Evolutionary conservation across 139 green algal genomes (phyloP).

Genomic region (Gonium pectorale): DNA sequence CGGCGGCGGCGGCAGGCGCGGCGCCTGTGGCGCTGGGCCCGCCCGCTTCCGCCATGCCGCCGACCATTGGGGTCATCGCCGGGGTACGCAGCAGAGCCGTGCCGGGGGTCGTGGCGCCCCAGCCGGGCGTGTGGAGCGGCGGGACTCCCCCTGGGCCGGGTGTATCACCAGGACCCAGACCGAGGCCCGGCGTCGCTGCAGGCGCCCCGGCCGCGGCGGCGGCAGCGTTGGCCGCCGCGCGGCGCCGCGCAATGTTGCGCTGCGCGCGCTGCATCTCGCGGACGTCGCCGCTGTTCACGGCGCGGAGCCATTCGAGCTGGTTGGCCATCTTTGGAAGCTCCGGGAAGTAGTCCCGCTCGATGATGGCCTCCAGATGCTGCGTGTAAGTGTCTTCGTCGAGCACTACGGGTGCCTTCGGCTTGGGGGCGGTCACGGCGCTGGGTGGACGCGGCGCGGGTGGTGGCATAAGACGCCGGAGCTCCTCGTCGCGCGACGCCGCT

Average conservation of each 20-base stretch:
- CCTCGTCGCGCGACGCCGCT: constrained; percentile 7
- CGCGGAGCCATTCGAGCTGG: constrained; percentile 90
- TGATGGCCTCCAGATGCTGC: constrained; percentile 83
- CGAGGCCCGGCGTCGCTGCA: not conserved
- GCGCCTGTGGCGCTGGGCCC: not conserved
- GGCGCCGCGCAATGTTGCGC: constrained; percentile 83
- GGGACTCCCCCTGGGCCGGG: too few species aligned
- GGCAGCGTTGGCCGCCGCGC: constrained; percentile 41
- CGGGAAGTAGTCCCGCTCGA: constrained; percentile 96
- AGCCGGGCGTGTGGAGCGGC: constrained; percentile 18
- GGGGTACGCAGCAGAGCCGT: constrained; percentile 59
- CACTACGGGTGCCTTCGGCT: constrained; percentile 46
- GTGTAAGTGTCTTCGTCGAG: constrained; percentile 87
- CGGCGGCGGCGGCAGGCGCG: not conserved
- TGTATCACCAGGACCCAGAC: too few species aligned
- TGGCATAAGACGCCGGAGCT: constrained; percentile 41
- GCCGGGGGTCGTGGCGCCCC: constrained; percentile 50
- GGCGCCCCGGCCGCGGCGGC: not conserved
- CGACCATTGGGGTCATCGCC: constrained; percentile 66
- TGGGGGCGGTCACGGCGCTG: not conserved
- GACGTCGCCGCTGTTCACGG: constrained; percentile 76
- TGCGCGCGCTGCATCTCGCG: constrained; percentile 72
- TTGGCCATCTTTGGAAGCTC: constrained; percentile 87
- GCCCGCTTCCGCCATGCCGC: not conserved
- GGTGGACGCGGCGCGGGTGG: constrained; percentile 12